A percentile compares a stretch with the other conserved stretches of the same genome.
Conservation (phyloP, 495 filamentous ascomycete species). For the Aspergillus leporis region DNA sequence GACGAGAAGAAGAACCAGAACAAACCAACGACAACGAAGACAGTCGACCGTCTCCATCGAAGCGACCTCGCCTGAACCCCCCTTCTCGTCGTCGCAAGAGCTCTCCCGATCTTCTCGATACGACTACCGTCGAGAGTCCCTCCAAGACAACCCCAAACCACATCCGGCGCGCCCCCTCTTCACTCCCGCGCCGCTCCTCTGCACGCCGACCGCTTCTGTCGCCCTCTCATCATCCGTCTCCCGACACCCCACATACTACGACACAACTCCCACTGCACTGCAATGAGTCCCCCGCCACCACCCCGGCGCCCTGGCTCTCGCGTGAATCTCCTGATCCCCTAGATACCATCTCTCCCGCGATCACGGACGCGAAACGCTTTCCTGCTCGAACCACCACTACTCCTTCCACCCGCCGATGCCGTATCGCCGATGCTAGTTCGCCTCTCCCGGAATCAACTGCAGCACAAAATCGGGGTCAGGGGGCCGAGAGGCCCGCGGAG, state of each 20-base stretch:
- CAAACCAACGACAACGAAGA: slow-evolving; percentile 20
- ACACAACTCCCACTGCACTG: slow-evolving; percentile 22
- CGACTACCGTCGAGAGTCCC: slow-evolving; percentile 23
- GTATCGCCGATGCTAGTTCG: neutral
- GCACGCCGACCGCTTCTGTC: slow-evolving; percentile 28
- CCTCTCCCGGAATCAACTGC: neutral
- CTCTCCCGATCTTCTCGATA: slow-evolving; percentile 44
- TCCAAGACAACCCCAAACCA: slow-evolving; percentile 10
- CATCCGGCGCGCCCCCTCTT: slow-evolving; percentile 2
- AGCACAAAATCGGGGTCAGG: neutral
- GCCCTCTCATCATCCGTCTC: slow-evolving; percentile 21
- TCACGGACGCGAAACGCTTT: slow-evolving; percentile 14
- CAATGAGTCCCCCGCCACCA: slow-evolving; percentile 19
- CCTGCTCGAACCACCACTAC: slow-evolving; percentile 4
- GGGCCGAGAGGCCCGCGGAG: neutral
- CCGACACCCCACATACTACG: slow-evolving; percentile 23
- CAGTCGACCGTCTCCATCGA: slow-evolving; percentile 28
- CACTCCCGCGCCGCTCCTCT: slow-evolving; percentile 15
- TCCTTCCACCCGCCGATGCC: slow-evolving; percentile 2
- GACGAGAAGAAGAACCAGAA: slow-evolving; percentile 24
- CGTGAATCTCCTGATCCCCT: slow-evolving; percentile 37
- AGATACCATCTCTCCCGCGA: slow-evolving; percentile 38
- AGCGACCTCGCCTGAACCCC: slow-evolving; percentile 31
- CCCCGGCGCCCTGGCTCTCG: slow-evolving; percentile 8
- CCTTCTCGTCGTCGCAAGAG: slow-evolving; percentile 34